Evolutionary conservation across 495 filamentous ascomycete genomes (phyloP).

Genomic region (Hypoxylon lenormandii): DNA sequence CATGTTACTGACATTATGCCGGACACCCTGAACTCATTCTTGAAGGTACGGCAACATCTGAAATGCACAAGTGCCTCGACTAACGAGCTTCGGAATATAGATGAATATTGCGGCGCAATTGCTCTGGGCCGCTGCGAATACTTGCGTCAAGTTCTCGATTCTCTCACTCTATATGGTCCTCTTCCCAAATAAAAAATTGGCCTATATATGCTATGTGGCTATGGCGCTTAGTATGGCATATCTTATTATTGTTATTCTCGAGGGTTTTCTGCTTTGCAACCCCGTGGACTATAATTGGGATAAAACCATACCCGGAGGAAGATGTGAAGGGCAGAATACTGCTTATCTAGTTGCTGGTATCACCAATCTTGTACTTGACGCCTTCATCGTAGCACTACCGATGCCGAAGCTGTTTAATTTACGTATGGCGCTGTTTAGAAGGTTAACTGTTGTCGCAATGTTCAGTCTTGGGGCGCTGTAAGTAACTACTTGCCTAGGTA

Average conservation of each 20-base stretch:
- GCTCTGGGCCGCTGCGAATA: constrained; percentile 7
- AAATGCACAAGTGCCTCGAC: too few relatives aligned
- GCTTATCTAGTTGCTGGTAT: neutral
- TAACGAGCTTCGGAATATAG: too few relatives aligned
- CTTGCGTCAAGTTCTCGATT: constrained; percentile 12
- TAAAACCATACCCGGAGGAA: constrained; percentile 5
- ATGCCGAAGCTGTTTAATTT: constrained; percentile 3
- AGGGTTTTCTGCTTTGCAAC: neutral
- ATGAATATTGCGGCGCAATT: neutral
- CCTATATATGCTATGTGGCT: neutral
- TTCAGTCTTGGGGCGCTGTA: constrained; percentile 3
- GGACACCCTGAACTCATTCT: too few relatives aligned
- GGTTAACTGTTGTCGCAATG: neutral
- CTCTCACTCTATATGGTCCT: neutral
- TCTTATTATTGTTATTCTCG: neutral
- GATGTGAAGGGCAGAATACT: neutral
- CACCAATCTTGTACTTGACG: constrained; percentile 3
- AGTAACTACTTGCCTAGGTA: neutral
- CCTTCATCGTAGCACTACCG: neutral
- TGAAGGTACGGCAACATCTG: too few relatives aligned
- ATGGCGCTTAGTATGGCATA: neutral
- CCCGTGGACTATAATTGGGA: constrained; percentile 5
- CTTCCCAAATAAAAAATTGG: neutral
- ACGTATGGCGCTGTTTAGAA: neutral
- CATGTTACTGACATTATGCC: too few relatives aligned